Evolutionary conservation across 345 rosid species (phyloP).

Genomic region (Eucalyptus erythrocorys): DNA sequence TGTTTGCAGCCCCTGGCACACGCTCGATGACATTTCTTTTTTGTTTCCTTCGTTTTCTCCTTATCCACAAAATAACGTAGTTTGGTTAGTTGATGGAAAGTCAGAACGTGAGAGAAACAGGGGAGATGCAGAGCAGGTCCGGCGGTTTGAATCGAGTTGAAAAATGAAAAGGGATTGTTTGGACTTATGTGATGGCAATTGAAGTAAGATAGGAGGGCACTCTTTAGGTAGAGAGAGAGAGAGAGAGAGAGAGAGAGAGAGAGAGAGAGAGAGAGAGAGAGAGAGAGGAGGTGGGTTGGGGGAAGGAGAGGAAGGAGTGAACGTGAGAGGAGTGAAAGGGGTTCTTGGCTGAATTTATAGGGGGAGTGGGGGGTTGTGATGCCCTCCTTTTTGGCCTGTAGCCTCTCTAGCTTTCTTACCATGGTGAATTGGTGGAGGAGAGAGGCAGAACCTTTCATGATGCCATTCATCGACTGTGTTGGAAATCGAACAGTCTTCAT

Average conservation of each 20-base stretch:
- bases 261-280: background rate
- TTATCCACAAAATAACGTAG: background rate
- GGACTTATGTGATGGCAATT: background rate
- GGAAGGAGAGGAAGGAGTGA: background rate
- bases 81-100: background rate
- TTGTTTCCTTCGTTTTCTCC: background rate
- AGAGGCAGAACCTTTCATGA: background rate
- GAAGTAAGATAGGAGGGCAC: background rate
- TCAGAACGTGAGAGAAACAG: background rate
- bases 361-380: background rate
- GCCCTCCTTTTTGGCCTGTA: background rate
- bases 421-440: background rate
- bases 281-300: background rate
- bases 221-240: background rate
- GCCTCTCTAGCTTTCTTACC: background rate
- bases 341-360: background rate
- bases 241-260: background rate
- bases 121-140: background rate
- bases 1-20: slow-evolving; percentile 35
- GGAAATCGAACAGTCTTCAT: background rate
- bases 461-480: background rate
- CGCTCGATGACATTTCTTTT: slow-evolving; percentile 20
- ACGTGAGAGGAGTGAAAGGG: background rate
- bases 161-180: background rate
- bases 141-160: background rate